Conservation (phyloP, 2,329 filamentous ascomycete species). For the Orbilia oligospora region DNA sequence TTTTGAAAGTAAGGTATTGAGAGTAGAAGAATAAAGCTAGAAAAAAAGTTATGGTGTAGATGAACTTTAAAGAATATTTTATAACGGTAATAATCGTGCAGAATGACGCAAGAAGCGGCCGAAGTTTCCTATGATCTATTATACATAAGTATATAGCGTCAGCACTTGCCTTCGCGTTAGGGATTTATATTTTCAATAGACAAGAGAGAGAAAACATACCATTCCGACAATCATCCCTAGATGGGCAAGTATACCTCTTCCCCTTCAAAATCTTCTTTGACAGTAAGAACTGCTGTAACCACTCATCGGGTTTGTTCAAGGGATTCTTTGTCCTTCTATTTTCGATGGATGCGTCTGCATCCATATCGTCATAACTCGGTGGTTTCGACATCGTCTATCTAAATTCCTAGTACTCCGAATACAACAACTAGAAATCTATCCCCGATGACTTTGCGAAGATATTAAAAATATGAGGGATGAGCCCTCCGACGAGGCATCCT, state of each 20-base stretch:
- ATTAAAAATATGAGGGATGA: too few relatives aligned
- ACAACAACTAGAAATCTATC: too few relatives aligned
- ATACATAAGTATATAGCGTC: too few relatives aligned
- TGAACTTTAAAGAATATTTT: slow-evolving; percentile 26
- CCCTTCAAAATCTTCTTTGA: slow-evolving; percentile 15
- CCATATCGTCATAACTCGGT: not conserved
- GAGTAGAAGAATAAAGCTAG: slow-evolving; percentile 4
- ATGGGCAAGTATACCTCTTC: slow-evolving; percentile 14
- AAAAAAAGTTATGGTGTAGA: slow-evolving; percentile 4
- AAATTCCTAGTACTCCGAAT: too few relatives aligned
- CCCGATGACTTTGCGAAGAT: too few relatives aligned
- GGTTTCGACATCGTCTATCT: not conserved
- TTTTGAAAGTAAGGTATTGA: slow-evolving; percentile 6
- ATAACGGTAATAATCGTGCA: slow-evolving; percentile 11
- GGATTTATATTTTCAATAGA: not conserved
- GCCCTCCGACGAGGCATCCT: too few relatives aligned
- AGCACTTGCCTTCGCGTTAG: too few relatives aligned
- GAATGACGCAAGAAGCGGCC: not conserved
- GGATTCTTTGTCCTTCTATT: not conserved
- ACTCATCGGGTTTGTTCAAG: slow-evolving; percentile 24
- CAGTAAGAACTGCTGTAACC: slow-evolving; percentile 15
- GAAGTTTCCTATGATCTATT: slow-evolving; percentile 8
- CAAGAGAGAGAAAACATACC: not conserved
- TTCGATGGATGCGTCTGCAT: not conserved
- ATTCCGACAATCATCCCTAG: slow-evolving; percentile 27